Base-by-base conservation (phyloP, 805 yeast genomes). In the Saccharomycopsis sp. region DNA sequence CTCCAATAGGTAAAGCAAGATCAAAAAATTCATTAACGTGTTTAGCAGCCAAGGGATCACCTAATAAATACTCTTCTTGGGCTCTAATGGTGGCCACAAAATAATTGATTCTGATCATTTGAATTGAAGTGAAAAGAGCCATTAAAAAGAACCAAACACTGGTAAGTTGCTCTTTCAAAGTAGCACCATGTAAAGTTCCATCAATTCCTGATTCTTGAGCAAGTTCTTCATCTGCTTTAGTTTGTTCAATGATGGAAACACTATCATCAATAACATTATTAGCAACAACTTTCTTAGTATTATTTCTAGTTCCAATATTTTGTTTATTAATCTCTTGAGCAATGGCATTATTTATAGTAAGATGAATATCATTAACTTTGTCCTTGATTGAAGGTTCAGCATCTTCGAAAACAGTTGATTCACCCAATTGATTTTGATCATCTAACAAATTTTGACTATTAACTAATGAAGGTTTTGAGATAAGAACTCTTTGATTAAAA, bases 51-150 rank as follows among this genome's bases (percentile, higher is more conserved):
- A 64, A 57, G 6, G 61, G 62, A 49, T 65, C 64, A 10, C 72
- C 73, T 40, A 86, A 66, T 46, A 87, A 68, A 54, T 66, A 89
- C 20, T 69, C 69, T 64, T 86, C 94, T 62, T 88, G 96, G 0
- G 94, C 64, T 52, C 76, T 73, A 27, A 88, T 66, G 2, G 96
- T 85, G 6, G 96, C 96, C 40, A 88, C 92, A 59, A 86, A 89
- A 59, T 84, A 89, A 63, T 88, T 88, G 50, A 88, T 79, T 56
- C 96, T 69, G 33, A 89, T 68, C 96, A 88, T 88, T 58, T 86
- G 94, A 42, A 88, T 70, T 2, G 88, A 72, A 4, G 95, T 82
- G 58, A 87, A 84, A 2, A 74, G 54, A 20, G 84, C 72, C 82
- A 86, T 81, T 41, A 87, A 60, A 36, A 68, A 53, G 56, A 87